Evolutionary conservation across 139 green algal genomes (phyloP), one percentile per base, ranked within the genome.

Genomic region (Eudorina sp.): DNA sequence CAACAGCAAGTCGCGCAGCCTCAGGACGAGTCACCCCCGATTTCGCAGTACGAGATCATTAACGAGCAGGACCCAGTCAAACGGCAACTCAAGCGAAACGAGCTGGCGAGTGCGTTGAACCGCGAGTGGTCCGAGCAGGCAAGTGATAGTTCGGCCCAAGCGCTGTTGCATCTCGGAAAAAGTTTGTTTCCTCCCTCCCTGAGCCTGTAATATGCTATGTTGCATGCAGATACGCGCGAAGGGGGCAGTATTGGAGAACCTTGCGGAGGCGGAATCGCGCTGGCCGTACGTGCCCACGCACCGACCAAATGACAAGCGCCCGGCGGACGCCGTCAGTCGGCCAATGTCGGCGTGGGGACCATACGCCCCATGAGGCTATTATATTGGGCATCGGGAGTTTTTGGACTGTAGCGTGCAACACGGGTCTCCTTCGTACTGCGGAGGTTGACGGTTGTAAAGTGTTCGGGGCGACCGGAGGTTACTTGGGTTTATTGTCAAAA

Each of bases 291-390:
- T 41, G 23, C 75, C 75, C 14, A 73, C 45, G 62, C 45, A 64
- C 0, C 74, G 77, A 31, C 85, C 85, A 31, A 90, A 87, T 6
- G 90, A 92, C 81, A 92, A 92, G 75, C 81, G 90, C 3, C 90
- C 90, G 0, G 29, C 81, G 7, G 86, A 76, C 51, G 90, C 86
- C 6, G 81, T 87, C 5, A 87, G 64, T 60, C 7, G 60, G 41
- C 80, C 41, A 55, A 38, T 46, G 41, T 81, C 73, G 66, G 66
- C 66, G 31, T 72, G 62, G 62, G 62, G 27, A 19, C 62, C 62
- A 11, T 66, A 66, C 5, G 55, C 55, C 29, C 23, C 5, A 66
- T 66, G 8, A 66, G 8, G 55, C 55, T 25, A 34, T 66, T 66
- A 4, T 66, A 11, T 66, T 66, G 23, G 7, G 55, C 55, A 66